Evolutionary conservation across 2,329 filamentous ascomycete species (phyloP).

Genomic region (Colletotrichum sp.): DNA sequence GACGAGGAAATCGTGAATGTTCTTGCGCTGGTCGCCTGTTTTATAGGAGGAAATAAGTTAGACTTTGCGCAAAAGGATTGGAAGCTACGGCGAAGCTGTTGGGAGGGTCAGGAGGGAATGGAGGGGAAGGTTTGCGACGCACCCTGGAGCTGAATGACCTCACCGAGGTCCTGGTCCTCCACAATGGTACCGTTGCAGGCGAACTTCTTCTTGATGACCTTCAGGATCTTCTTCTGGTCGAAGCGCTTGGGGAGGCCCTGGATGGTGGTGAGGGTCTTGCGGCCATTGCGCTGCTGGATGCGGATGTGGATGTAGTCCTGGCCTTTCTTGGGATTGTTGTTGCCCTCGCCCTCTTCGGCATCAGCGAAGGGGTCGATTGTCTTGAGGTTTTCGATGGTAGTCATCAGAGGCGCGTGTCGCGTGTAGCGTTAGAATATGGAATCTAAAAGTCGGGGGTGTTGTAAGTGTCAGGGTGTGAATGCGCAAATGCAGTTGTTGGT

Average conservation of each 20-base stretch:
- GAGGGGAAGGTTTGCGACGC: background rate
- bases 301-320: conserved; percentile 26
- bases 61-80: background rate
- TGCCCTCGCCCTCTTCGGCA: conserved; percentile 24
- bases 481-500: background rate
- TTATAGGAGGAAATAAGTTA: background rate
- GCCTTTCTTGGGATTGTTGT: conserved; percentile 20
- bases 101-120: background rate
- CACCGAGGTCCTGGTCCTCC: conserved; percentile 23
- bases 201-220: conserved; percentile 98
- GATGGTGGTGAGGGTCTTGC: conserved; percentile 99
- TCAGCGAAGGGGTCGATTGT: conserved; percentile 26
- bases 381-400: conserved; percentile 27
- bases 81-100: background rate
- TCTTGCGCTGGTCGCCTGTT: conserved; percentile 84
- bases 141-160: conserved; percentile 25
- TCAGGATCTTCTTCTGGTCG: conserved; percentile 99
- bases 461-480: background rate
- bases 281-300: conserved; percentile 59
- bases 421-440: background rate
- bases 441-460: background rate
- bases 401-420: conserved; percentile 19
- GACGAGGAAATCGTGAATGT: conserved; percentile 88
- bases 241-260: conserved; percentile 99
- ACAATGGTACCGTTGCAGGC: conserved; percentile 26